Conservation (phyloP, 805 yeast species). For the Yarrowia sp. region DNA sequence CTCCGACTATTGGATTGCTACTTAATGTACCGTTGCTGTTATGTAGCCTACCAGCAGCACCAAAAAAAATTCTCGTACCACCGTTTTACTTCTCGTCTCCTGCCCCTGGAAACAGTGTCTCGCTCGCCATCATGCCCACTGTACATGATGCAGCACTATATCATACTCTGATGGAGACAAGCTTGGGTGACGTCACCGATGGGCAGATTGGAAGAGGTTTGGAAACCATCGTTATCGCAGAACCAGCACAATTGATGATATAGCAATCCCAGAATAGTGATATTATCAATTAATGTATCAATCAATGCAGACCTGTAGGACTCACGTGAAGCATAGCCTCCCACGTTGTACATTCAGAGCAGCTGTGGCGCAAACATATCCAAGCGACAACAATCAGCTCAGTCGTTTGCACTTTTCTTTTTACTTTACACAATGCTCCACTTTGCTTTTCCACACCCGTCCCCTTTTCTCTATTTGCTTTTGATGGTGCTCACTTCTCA, state of each 20-base stretch:
- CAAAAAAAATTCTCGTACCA: too few species aligned
- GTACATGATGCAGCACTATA: not conserved
- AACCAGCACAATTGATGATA: too few species aligned
- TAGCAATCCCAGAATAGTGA: too few species aligned
- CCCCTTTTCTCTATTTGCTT: not conserved
- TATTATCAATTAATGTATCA: too few species aligned
- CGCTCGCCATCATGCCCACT: not conserved
- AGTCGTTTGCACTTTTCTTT: not conserved
- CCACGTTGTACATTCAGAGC: not conserved
- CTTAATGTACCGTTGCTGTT: not conserved
- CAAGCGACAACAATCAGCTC: too few species aligned
- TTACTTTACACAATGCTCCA: not conserved
- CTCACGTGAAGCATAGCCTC: too few species aligned
- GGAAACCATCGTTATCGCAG: not conserved
- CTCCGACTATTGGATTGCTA: not conserved
- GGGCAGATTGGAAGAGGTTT: not conserved
- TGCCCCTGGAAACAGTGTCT: not conserved
- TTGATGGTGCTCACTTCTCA: not conserved
- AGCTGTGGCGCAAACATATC: too few species aligned
- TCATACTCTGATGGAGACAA: not conserved
- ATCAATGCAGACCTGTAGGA: too few species aligned
- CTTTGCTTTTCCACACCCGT: not conserved
- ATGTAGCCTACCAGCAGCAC: too few species aligned
- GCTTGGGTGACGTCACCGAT: conserved; percentile 7
- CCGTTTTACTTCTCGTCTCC: too few species aligned